These are phyloP conservation scores for Talaromyces amestolkiae DNA, from an alignment of 2,329 filamentous ascomycete genomes.

Conservation along the genomic window DNA sequence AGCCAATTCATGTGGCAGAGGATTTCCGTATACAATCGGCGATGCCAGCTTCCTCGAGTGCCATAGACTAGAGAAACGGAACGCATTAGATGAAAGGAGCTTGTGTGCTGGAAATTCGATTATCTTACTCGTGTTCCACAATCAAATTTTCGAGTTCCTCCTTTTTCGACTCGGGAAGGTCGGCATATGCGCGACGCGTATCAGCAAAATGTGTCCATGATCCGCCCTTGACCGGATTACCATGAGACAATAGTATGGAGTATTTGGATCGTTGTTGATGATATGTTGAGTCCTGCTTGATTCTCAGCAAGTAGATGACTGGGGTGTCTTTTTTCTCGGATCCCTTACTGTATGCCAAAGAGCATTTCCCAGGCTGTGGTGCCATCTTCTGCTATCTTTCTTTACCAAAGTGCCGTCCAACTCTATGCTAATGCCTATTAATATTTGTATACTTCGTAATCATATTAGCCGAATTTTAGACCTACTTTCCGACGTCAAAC, in stretches of 20 bases:
- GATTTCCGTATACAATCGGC: constrained; percentile 22
- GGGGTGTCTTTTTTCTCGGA: background rate
- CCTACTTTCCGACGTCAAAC: constrained; percentile 28
- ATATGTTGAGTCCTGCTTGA: constrained; percentile 26
- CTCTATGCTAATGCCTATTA: constrained; percentile 17
- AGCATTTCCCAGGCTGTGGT: constrained; percentile 28
- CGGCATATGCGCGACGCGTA: constrained; percentile 23
- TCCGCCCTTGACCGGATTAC: constrained; percentile 21
- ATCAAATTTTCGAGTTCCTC: constrained; percentile 21
- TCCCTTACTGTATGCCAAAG: constrained; percentile 27
- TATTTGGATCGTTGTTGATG: constrained; percentile 30
- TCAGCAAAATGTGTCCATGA: constrained; percentile 28
- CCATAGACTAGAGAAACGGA: constrained; percentile 20
- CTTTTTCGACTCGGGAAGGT: constrained; percentile 22
- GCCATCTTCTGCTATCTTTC: constrained; percentile 24
- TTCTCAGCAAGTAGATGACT: background rate
- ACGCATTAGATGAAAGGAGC: background rate
- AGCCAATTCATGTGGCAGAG: constrained; percentile 25
- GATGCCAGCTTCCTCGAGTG: constrained; percentile 25
- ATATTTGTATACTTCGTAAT: background rate
- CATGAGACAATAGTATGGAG: constrained; percentile 26
- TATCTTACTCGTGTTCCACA: constrained; percentile 22
- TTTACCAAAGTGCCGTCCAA: constrained; percentile 24
- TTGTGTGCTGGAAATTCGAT: no score
- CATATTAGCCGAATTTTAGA: background rate